Base-by-base conservation (phyloP, 2,329 filamentous ascomycete species). In the Lasiodiplodia gonubiensis region DNA sequence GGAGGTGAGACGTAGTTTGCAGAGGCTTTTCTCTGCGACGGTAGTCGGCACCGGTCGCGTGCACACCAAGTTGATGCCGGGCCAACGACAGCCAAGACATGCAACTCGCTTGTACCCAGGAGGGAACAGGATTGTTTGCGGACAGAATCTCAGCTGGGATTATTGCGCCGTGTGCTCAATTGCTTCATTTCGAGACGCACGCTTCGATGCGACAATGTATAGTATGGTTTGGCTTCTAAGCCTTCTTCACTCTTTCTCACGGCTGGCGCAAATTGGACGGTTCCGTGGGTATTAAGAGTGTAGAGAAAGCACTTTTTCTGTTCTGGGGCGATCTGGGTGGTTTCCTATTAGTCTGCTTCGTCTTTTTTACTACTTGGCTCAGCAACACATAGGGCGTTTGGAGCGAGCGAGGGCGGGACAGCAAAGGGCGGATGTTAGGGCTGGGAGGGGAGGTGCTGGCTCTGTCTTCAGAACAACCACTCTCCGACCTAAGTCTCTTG, bases 331-430 rank as follows among this genome's bases (percentile, higher is more conserved):
- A 33, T 66, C 30, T 61, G 46, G 42, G 30, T 33, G 30, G 39
- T n/a, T 67, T 11, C 21, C n/a, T 10, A 8, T 46, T 46, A 8
- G 39, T 60, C 16, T 52, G 25, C 23, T 46, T 30, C 59, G 18
- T 30, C 35, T 37, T 46, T 51, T 42, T 60, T 5, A 18, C 18
- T 60, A 8, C 37, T 60, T 49, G 8, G n/a, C 52, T 53, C 42
- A 39, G 49, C 61, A 64, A 52, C 61, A 67, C 65, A 67, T 30
- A 67, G 55, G 65, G 65, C 66, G 57, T 68, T 64, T 55, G 59
- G 66, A 37, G 57, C 66, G 37, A 46, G 39, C 42, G 42, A 16
- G 27, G 66, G 35, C 5, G 33, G 48, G 51, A 27, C 42, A 39
- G 61, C 21, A 39, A 46, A 21, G 18, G 42, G 46, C 21, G 46